Conservation (phyloP, 495 filamentous ascomycete genomes). For the Aspergillus nanangensis region DNA sequence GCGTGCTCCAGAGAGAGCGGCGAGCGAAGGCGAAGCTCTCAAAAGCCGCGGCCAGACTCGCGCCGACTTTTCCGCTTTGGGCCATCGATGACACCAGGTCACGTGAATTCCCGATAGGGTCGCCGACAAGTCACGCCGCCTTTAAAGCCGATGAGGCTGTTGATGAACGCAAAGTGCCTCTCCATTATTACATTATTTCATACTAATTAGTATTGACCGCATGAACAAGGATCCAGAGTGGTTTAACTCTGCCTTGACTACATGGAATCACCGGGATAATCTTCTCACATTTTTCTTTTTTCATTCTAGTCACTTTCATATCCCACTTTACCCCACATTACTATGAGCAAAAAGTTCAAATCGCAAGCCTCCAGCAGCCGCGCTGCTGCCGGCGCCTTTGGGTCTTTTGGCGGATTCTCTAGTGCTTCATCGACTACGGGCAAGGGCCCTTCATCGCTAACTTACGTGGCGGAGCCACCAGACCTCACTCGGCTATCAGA, state of each 20-base stretch:
- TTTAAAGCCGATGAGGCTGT: neutral
- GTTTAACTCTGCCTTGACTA: no score
- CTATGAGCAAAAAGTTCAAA: slow-evolving; percentile 68
- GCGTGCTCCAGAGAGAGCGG: slow-evolving; percentile 11
- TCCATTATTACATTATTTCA: no score
- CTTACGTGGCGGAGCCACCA: slow-evolving; percentile 81
- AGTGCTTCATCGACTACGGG: slow-evolving; percentile 42
- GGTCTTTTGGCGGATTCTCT: slow-evolving; percentile 42
- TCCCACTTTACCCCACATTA: slow-evolving; percentile 40
- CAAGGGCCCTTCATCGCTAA: slow-evolving; percentile 55
- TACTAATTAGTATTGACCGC: no score
- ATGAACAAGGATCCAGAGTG: no score
- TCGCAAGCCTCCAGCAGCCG: slow-evolving; percentile 69
- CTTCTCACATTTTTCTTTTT: neutral
- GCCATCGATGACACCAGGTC: slow-evolving; percentile 35
- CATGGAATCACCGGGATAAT: neutral
- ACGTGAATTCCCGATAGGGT: slow-evolving; percentile 38
- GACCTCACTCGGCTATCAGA: slow-evolving; percentile 75
- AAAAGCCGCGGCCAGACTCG: neutral
- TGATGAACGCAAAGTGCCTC: no score
- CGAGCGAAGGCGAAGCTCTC: slow-evolving; percentile 9
- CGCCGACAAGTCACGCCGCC: slow-evolving; percentile 17
- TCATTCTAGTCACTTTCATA: slow-evolving; percentile 14
- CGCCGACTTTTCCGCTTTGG: slow-evolving; percentile 31
- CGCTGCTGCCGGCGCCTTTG: slow-evolving; percentile 49